Conservation (phyloP, 768 basidiomycete genomes). For the Agrocybe pediades region DNA sequence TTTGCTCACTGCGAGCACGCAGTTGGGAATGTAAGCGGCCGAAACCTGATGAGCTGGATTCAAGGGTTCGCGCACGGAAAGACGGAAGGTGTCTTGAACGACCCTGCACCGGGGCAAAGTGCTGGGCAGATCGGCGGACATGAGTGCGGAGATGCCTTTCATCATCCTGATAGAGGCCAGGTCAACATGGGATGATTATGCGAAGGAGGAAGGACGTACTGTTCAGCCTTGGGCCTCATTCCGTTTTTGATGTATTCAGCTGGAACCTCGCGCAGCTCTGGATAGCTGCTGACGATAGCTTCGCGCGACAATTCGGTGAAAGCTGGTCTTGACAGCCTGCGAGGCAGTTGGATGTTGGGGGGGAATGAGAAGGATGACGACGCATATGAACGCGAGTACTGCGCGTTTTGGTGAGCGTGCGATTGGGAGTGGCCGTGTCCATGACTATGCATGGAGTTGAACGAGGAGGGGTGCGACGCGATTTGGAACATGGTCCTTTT, state of each 20-base stretch:
- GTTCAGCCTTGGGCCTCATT: constrained; percentile 46
- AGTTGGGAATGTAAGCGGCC: constrained; percentile 19
- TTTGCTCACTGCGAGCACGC: constrained; percentile 21
- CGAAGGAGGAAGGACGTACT: constrained; percentile 35
- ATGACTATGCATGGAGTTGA: constrained; percentile 35
- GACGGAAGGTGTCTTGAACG: constrained; percentile 57
- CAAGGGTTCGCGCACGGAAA: no score
- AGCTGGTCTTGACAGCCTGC: constrained; percentile 64
- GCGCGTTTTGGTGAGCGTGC: constrained; percentile 16
- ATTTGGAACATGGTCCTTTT: constrained; percentile 47
- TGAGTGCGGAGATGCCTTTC: constrained; percentile 51
- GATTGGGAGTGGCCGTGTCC: constrained; percentile 31
- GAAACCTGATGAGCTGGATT: no score
- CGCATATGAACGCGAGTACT: no score
- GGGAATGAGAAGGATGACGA: no score
- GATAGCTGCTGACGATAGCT: constrained; percentile 64
- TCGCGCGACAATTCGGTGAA: constrained; percentile 59
- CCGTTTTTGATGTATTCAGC: constrained; percentile 69
- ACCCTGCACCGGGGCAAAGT: constrained; percentile 68
- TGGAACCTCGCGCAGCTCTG: constrained; percentile 65
- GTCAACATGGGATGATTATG: constrained; percentile 14
- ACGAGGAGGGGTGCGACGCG: constrained; percentile 43
- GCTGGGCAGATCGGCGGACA: constrained; percentile 58
- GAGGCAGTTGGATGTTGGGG: constrained; percentile 64
- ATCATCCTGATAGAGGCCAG: constrained; percentile 45